phyloP scores from a whole-genome alignment of 352 stramenopile species.

The Phytophthora meadii region DNA sequence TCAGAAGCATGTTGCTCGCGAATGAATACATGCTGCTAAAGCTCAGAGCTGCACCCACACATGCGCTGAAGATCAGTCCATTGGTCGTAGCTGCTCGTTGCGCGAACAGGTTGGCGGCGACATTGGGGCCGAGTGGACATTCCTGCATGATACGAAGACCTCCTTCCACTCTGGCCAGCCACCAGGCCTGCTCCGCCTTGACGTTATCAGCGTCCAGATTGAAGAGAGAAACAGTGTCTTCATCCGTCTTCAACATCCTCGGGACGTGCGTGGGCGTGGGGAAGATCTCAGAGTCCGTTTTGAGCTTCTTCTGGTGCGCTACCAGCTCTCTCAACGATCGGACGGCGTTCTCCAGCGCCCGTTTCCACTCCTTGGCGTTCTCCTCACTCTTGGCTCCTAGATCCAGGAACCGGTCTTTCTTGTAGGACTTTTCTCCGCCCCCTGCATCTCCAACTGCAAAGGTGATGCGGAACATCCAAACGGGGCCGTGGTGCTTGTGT shows the following conservation, averaged over 20 bases:
- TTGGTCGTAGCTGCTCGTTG: constrained; percentile 85
- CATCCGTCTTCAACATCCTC: constrained; percentile 75
- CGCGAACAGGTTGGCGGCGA: constrained; percentile 80
- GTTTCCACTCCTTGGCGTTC: constrained; percentile 82
- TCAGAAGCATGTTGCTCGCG: constrained; percentile 82
- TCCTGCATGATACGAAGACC: constrained; percentile 88
- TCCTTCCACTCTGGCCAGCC: constrained; percentile 83
- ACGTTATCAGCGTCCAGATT: constrained; percentile 88
- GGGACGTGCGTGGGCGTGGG: constrained; percentile 70
- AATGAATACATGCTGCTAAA: constrained; percentile 92
- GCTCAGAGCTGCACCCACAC: constrained; percentile 69
- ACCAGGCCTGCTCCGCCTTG: constrained; percentile 87
- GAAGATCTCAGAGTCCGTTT: constrained; percentile 79
- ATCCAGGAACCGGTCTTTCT: constrained; percentile 90
- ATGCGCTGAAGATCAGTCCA: constrained; percentile 69
- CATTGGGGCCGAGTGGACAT: constrained; percentile 80
- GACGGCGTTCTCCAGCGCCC: constrained; percentile 80
- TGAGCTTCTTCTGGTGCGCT: constrained; percentile 77
- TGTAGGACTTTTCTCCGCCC: constrained; percentile 83
- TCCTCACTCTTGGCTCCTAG: constrained; percentile 88
- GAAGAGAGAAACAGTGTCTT: constrained; percentile 87
- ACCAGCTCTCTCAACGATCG: constrained; percentile 78
- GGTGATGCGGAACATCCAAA: constrained; percentile 92
- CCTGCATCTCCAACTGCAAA: constrained; percentile 73
- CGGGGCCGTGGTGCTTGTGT: constrained; percentile 85